These are phyloP conservation scores for Infundibulicybe gibba DNA, from an alignment of 768 basidiomycete species.

Conservation along the genomic window DNA sequence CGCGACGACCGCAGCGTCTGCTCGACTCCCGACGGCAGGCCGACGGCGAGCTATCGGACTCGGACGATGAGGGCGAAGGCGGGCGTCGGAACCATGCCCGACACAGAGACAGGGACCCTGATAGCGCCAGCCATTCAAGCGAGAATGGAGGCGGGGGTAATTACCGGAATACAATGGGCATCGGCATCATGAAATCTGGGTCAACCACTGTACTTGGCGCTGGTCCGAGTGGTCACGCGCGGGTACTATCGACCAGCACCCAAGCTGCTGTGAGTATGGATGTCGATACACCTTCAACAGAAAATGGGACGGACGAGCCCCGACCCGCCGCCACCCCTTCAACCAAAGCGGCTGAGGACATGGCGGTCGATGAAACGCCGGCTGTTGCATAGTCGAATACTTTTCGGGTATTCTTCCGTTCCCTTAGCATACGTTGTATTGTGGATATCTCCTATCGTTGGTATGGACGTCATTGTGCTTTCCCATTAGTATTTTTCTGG, in stretches of 20 bases:
- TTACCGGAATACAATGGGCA: constrained; percentile 58
- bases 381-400: too few species aligned
- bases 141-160: constrained; percentile 40
- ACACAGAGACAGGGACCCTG: constrained; percentile 38
- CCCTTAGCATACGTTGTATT: too few species aligned
- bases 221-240: constrained; percentile 67
- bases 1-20: constrained; percentile 69
- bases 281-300: constrained; percentile 34
- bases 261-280: constrained; percentile 28
- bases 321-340: constrained; percentile 1
- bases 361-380: constrained; percentile 16
- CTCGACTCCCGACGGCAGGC: constrained; percentile 80
- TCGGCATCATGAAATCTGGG: constrained; percentile 70
- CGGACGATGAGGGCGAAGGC: constrained; percentile 95
- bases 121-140: constrained; percentile 30
- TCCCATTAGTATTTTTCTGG: too few species aligned
- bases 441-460: too few species aligned
- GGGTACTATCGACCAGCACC: constrained; percentile 34
- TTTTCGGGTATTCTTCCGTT: too few species aligned
- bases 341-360: constrained; percentile 10
- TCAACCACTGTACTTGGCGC: constrained; percentile 62
- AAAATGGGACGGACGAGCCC: constrained; percentile 13
- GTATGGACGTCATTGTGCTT: too few species aligned
- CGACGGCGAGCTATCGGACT: constrained; percentile 92
- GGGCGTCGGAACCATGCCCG: constrained; percentile 67